Base-by-base conservation (phyloP, 129 eudicot genomes). In the Flaveria robusta region DNA sequence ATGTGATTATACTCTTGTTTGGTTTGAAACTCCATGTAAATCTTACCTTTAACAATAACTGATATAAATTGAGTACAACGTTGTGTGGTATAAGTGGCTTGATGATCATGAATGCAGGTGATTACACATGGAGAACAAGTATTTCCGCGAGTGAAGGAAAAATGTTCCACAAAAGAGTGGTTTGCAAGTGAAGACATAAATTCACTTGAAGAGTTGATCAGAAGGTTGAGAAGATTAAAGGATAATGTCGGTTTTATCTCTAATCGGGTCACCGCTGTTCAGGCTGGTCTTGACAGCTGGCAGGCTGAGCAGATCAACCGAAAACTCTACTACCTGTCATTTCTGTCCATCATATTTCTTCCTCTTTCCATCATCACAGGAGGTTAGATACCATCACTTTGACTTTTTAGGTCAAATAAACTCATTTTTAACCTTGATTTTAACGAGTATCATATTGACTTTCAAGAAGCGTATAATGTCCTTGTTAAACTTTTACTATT, bases 41-140 rank as follows among this genome's bases (percentile, higher is more conserved):
- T 47, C 47, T 29, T n/a, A 59, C 19, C 60, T 54, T 18, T 29
- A 31, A 3, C 12, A 9, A 14, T 50, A 51, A 71, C 1, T 6
- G 11, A 27, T 20, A 37, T 20, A 19, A 34, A 73, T 55, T 22
- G 56, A 26, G n/a, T 43, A n/a, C 58, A 60, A 10, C 23, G 11
- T 70, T n/a, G 11, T 47, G 47, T 4, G 1, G 5, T 16, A n/a
- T n/a, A 5, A 34, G 39, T 0, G 39, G 39, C 8, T 34, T 34
- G 39, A 34, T 34, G 39, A 34, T 72, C 51, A 54, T 76, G 31
- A 78, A 37, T 74, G 79, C 77, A 94, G 98, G 97, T 91, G 68
- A 89, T 95, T 55, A 89, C 99, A 14, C 94, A 95, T 34, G 97
- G 99, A 18, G 99, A 95, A 82, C 99, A 95, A 86, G 97, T 95